Conservation (phyloP, 2,329 filamentous ascomycete genomes). For the Neofusicoccum umdonicola region DNA sequence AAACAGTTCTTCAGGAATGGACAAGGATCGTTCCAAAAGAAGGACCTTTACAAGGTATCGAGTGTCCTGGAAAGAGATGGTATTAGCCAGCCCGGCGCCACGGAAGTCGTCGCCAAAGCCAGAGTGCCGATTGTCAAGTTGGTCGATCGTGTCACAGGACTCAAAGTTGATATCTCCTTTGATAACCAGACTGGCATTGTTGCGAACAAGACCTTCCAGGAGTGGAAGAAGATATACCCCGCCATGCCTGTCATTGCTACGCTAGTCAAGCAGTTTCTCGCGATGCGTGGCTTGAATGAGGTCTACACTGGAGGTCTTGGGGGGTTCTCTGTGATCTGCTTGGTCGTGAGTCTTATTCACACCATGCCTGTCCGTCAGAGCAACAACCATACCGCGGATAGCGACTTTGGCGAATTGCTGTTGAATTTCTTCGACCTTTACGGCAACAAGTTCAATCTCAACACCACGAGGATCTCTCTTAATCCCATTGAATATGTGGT, state of each 20-base stretch:
- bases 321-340: slow-evolving; percentile 89
- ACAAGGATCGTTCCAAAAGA: slow-evolving; percentile 48
- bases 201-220: slow-evolving; percentile 75
- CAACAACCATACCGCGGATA: slow-evolving; percentile 55
- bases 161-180: slow-evolving; percentile 91
- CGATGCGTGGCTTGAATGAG: slow-evolving; percentile 88
- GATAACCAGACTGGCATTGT: slow-evolving; percentile 81
- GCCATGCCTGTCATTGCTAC: slow-evolving; percentile 84
- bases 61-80: slow-evolving; percentile 55
- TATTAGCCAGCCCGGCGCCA: slow-evolving; percentile 57
- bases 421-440: slow-evolving; percentile 89
- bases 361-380: slow-evolving; percentile 70
- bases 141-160: slow-evolving; percentile 70
- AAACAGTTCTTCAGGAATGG: slow-evolving; percentile 56
- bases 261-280: slow-evolving; percentile 86
- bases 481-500: slow-evolving; percentile 70
- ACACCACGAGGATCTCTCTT: slow-evolving; percentile 69
- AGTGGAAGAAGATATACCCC: slow-evolving; percentile 77
- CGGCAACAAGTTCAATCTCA: slow-evolving; percentile 74
- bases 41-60: slow-evolving; percentile 61
- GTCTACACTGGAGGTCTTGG: slow-evolving; percentile 88
- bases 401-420: slow-evolving; percentile 76
- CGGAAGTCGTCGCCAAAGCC: slow-evolving; percentile 70
- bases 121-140: slow-evolving; percentile 94
- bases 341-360: slow-evolving; percentile 86